Evolutionary conservation across 768 basidiomycete species (phyloP).

Genomic region (Porphyrellus cyaneotinctus): DNA sequence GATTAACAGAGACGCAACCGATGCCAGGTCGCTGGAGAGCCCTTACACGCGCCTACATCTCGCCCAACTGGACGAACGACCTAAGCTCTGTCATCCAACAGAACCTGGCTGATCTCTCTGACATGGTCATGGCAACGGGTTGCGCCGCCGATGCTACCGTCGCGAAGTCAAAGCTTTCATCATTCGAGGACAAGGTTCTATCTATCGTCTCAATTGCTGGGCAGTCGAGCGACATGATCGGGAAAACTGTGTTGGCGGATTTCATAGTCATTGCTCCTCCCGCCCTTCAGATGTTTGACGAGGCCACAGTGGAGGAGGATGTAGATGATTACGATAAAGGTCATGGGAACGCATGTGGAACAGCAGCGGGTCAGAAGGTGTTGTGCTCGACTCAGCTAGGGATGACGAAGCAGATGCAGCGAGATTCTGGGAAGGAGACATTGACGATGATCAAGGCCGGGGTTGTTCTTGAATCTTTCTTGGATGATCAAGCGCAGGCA

Average conservation of each 20-base stretch:
- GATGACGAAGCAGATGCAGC: slow-evolving; percentile 8
- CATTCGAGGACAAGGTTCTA: slow-evolving; percentile 3
- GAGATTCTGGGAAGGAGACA: neutral
- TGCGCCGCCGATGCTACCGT: neutral
- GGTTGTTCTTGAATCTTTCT: slow-evolving; percentile 12
- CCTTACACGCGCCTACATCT: slow-evolving; percentile 7
- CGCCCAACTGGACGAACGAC: neutral
- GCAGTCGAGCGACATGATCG: slow-evolving; percentile 2
- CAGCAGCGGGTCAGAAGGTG: neutral
- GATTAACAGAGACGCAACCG: slow-evolving; percentile 3
- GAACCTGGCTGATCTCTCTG: neutral
- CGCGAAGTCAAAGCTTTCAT: neutral
- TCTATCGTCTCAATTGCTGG: slow-evolving; percentile 1
- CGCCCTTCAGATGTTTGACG: neutral
- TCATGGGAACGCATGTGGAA: neutral
- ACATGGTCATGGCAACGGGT: slow-evolving; percentile 7
- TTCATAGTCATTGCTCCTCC: neutral
- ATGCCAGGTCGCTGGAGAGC: slow-evolving; percentile 11
- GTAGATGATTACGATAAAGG: neutral
- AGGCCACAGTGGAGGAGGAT: slow-evolving; percentile 10
- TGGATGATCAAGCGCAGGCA: neutral
- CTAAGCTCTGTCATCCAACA: neutral
- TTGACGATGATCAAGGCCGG: slow-evolving; percentile 4
- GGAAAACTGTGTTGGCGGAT: slow-evolving; percentile 3
- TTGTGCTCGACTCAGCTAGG: slow-evolving; percentile 13